Percentiles rank a stretch among this genome's conserved stretches.
Evolutionary conservation across 2,329 filamentous ascomycete genomes (phyloP).

Genomic region (Epicoccum sorghinum): DNA sequence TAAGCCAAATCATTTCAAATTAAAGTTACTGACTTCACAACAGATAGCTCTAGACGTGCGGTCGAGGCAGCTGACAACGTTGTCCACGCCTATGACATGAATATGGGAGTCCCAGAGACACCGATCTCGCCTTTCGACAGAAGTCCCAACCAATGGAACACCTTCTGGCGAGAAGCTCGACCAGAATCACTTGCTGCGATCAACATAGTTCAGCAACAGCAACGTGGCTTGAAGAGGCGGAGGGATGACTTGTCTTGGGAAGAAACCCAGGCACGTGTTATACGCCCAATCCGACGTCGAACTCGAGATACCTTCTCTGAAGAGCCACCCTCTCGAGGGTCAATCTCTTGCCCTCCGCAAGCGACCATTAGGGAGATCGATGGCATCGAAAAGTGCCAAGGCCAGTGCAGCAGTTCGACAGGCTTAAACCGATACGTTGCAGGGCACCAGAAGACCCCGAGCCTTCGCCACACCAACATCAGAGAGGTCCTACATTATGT

Average conservation of each 20-base stretch:
- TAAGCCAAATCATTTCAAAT: not conserved
- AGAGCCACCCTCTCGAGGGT: slow-evolving; percentile 29
- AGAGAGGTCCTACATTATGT: slow-evolving; percentile 59
- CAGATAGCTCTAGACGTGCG: slow-evolving; percentile 72
- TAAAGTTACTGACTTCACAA: slow-evolving; percentile 18
- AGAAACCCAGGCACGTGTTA: slow-evolving; percentile 32
- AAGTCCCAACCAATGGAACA: slow-evolving; percentile 32
- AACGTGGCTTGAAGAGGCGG: slow-evolving; percentile 52
- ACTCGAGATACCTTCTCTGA: slow-evolving; percentile 39
- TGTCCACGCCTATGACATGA: slow-evolving; percentile 75
- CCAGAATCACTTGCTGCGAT: slow-evolving; percentile 53
- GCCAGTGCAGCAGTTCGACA: slow-evolving; percentile 35
- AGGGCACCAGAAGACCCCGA: slow-evolving; percentile 52
- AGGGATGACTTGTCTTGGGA: slow-evolving; percentile 47
- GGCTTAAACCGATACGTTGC: slow-evolving; percentile 42
- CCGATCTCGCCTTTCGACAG: slow-evolving; percentile 54
- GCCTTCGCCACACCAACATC: slow-evolving; percentile 55
- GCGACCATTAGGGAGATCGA: slow-evolving; percentile 21
- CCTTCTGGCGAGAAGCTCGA: slow-evolving; percentile 43
- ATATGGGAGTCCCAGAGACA: slow-evolving; percentile 74
- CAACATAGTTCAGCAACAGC: slow-evolving; percentile 47
- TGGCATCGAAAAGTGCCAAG: slow-evolving; percentile 22
- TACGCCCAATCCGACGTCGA: slow-evolving; percentile 32
- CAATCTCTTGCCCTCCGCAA: slow-evolving; percentile 24
- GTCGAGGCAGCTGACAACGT: slow-evolving; percentile 78